phyloP scores from a whole-genome alignment of 371 early-diverging fungal genomes.

The Capillidium heterosporum region DNA sequence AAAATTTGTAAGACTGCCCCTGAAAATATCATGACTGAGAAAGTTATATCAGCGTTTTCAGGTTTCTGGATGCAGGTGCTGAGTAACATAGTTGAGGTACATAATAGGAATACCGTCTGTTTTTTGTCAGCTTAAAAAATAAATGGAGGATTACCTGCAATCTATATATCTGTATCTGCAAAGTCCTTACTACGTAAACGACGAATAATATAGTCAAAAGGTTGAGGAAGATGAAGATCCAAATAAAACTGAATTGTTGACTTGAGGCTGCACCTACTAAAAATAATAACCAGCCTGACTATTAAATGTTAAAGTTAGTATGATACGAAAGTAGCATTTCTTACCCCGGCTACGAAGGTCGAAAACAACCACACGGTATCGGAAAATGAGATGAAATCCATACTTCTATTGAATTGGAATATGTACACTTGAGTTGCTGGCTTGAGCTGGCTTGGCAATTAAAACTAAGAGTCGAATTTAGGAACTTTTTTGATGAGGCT shows the following conservation, averaged over 20 bases:
- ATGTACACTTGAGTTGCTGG: too few species aligned
- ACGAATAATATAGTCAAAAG: not conserved
- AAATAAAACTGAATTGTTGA: not conserved
- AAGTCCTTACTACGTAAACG: not conserved
- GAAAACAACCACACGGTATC: not conserved
- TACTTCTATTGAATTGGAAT: too few species aligned
- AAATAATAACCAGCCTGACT: not conserved
- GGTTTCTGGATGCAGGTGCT: not conserved
- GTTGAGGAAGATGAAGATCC: not conserved
- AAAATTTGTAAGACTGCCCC: not conserved
- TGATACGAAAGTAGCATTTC: not conserved
- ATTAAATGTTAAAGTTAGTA: not conserved
- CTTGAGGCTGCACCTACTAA: not conserved
- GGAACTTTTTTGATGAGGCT: too few species aligned
- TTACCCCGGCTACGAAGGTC: not conserved
- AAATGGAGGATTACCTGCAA: too few species aligned
- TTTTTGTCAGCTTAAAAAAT: too few species aligned
- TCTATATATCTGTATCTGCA: not conserved
- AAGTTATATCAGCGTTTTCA: not conserved
- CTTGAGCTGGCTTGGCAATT: too few species aligned
- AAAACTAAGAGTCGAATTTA: too few species aligned
- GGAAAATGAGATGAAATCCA: not conserved
- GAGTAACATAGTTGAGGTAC: not conserved
- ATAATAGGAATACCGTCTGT: not conserved
- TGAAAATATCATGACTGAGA: not conserved